Conservation (phyloP, 139 green algal genomes). For the Nannochloris sp. region DNA sequence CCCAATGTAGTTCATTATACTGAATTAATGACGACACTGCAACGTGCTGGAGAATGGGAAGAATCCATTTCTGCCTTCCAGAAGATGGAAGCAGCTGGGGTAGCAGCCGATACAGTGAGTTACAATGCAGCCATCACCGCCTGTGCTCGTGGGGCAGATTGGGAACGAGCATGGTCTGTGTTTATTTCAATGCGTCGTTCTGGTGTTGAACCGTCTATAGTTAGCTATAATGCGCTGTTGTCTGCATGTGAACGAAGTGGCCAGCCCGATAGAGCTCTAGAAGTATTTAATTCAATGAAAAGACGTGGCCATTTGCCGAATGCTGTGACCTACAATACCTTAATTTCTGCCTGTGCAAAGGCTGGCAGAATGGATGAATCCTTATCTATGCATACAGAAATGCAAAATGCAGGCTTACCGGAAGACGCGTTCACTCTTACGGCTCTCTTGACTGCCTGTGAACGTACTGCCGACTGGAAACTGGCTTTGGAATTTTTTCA, state of each 20-base stretch:
- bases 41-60: conserved; percentile 25
- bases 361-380: conserved; percentile 35
- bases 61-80: conserved; percentile 27
- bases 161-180: conserved; percentile 24
- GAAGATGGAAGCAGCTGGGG: conserved; percentile 49
- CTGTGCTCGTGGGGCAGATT: conserved; percentile 51
- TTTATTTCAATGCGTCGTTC: conserved; percentile 26
- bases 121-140: conserved; percentile 83
- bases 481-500: conserved; percentile 11
- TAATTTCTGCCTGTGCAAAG: conserved; percentile 69
- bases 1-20: conserved; percentile 48
- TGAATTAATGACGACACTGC: conserved; percentile 30
- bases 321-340: conserved; percentile 71
- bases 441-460: conserved; percentile 58
- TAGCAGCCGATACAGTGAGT: conserved; percentile 68
- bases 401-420: conserved; percentile 46
- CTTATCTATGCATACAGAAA: conserved; percentile 54
- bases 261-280: conserved; percentile 79
- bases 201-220: conserved; percentile 19
- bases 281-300: conserved; percentile 57
- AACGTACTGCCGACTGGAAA: conserved; percentile 7
- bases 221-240: conserved; percentile 74
- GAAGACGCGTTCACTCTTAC: conserved; percentile 76
- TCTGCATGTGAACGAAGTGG: conserved; percentile 51
- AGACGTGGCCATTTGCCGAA: conserved; percentile 48